Percentiles rank a stretch among this genome's conserved stretches.
These are phyloP conservation scores for Tuber umbilicatum DNA, from an alignment of 495 filamentous ascomycete species.

Conservation along the genomic window DNA sequence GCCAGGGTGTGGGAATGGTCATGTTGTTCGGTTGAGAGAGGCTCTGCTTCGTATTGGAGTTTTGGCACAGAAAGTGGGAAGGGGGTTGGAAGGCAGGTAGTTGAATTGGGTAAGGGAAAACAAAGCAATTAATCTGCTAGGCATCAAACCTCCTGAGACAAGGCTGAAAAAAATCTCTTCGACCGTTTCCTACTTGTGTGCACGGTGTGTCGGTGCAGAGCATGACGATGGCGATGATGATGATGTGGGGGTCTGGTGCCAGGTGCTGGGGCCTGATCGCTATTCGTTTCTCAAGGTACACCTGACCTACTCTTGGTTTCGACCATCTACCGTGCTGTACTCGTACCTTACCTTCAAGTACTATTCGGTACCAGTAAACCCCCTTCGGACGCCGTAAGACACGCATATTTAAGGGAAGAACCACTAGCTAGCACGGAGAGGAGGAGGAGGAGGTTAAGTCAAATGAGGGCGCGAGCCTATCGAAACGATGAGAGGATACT, in stretches of 20 bases:
- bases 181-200: background rate
- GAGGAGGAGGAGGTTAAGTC: background rate
- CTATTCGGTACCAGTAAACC: background rate
- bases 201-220: background rate
- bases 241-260: background rate
- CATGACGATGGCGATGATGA: background rate
- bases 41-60: conserved; percentile 1
- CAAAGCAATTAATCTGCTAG: background rate
- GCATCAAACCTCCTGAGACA: background rate
- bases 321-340: background rate
- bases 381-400: background rate
- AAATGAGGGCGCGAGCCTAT: background rate
- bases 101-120: background rate
- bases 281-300: background rate
- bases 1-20: background rate
- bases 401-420: background rate
- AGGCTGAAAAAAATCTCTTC: background rate
- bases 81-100: background rate
- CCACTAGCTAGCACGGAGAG: background rate
- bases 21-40: background rate
- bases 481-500: background rate
- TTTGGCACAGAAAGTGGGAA: background rate
- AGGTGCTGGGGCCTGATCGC: background rate
- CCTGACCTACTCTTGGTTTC: background rate
- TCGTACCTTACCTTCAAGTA: background rate